These are phyloP conservation scores for Blastobotrys robertii DNA, from an alignment of 805 yeast species.

Conservation along the genomic window DNA sequence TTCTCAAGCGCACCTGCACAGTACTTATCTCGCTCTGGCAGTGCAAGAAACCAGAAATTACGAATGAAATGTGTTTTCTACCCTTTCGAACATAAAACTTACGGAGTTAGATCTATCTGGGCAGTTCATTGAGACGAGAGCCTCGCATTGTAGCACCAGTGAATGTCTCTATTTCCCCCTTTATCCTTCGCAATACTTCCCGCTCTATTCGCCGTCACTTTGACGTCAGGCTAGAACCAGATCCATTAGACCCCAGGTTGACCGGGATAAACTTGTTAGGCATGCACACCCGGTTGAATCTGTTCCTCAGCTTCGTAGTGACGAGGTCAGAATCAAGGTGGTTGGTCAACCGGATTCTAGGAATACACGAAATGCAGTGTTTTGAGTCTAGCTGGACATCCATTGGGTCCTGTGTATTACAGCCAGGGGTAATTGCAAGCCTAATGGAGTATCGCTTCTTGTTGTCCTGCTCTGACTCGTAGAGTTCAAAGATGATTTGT, in stretches of 20 bases:
- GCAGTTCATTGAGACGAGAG: too few species aligned
- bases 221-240: neutral
- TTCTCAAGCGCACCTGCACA: too few species aligned
- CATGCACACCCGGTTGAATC: slow-evolving; percentile 77
- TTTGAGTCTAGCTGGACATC: slow-evolving; percentile 94
- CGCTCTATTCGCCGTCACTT: too few species aligned
- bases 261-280: slow-evolving; percentile 46
- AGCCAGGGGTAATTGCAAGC: slow-evolving; percentile 91
- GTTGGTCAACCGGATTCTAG: slow-evolving; percentile 79
- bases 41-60: too few species aligned
- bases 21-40: too few species aligned
- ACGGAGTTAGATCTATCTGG: too few species aligned
- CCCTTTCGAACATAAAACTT: too few species aligned
- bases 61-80: too few species aligned
- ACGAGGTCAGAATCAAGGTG: slow-evolving; percentile 90
- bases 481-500: slow-evolving; percentile 87
- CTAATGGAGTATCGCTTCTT: slow-evolving; percentile 81
- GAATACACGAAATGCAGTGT: slow-evolving; percentile 94
- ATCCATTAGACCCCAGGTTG: slow-evolving; percentile 12
- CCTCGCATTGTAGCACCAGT: too few species aligned
- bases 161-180: too few species aligned
- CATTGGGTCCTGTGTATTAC: slow-evolving; percentile 95
- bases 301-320: slow-evolving; percentile 64
- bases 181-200: too few species aligned
- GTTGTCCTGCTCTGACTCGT: slow-evolving; percentile 61